A percentile compares a stretch with the other conserved stretches of the same genome.
phyloP scores from a whole-genome alignment of 208 protist species.

The Leishmania aethiopica region DNA sequence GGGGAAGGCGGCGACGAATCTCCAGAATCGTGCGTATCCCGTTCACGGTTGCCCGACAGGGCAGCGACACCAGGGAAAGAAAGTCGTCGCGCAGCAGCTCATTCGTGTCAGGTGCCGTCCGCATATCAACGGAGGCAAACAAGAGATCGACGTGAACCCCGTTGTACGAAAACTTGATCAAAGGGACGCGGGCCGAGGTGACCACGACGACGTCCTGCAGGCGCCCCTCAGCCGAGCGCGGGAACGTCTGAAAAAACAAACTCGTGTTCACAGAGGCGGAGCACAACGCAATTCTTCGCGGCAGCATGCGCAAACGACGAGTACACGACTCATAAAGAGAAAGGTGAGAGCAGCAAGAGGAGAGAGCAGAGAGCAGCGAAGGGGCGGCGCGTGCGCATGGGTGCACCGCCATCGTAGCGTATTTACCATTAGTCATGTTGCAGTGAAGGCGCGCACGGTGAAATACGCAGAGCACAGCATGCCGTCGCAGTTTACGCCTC shows the following conservation, averaged over 20 bases:
- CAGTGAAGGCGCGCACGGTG: not conserved
- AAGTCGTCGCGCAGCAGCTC: slow-evolving; percentile 64
- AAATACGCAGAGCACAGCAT: not conserved
- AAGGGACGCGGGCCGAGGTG: slow-evolving; percentile 68
- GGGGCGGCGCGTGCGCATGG: not conserved
- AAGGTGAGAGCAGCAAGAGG: not conserved
- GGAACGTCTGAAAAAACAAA: slow-evolving; percentile 64
- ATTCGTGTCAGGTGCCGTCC: slow-evolving; percentile 52
- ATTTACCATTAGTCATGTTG: not conserved
- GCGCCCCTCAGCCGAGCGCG: slow-evolving; percentile 31
- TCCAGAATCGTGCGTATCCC: slow-evolving; percentile 82
- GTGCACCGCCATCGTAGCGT: not conserved
- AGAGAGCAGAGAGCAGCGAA: not conserved
- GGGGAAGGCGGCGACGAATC: slow-evolving; percentile 50
- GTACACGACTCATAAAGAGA: not conserved
- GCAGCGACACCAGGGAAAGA: slow-evolving; percentile 49
- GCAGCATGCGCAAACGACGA: not conserved
- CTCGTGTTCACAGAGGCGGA: slow-evolving; percentile 45
- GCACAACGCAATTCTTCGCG: slow-evolving; percentile 58
- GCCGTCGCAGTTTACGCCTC: not conserved
- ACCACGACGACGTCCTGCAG: slow-evolving; percentile 60
- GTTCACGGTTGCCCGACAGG: slow-evolving; percentile 66
- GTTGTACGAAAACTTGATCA: slow-evolving; percentile 76
- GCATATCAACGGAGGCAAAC: slow-evolving; percentile 57
- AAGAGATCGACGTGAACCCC: slow-evolving; percentile 79